phyloP scores from a whole-genome alignment of 768 basidiomycete genomes.

The Amanita pallidorosea region DNA sequence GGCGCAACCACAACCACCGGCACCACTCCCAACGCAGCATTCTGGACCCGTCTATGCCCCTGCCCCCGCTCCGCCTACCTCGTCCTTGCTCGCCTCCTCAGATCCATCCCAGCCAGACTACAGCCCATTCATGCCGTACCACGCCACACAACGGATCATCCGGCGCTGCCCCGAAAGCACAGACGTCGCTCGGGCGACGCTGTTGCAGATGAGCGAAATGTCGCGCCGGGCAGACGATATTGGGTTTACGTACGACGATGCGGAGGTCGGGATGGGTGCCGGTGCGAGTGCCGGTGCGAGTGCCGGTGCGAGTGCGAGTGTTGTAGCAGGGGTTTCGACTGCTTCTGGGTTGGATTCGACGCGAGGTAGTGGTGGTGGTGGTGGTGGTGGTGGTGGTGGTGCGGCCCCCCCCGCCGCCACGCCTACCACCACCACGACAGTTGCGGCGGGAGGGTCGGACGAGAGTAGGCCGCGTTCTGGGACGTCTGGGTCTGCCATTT shows the following conservation, averaged over 20 bases:
- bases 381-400: background rate
- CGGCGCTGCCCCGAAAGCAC: constrained; percentile 22
- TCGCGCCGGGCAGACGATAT: constrained; percentile 45
- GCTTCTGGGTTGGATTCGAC: background rate
- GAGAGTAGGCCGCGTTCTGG: background rate
- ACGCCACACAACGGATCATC: constrained; percentile 40
- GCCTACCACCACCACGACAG: background rate
- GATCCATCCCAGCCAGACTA: constrained; percentile 9
- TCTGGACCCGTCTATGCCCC: background rate
- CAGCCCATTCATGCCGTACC: constrained; percentile 47
- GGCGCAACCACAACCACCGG: background rate
- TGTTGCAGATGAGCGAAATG: constrained; percentile 73
- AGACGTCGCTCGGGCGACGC: constrained; percentile 56
- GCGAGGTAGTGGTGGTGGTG: background rate
- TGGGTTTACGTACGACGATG: constrained; percentile 1
- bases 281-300: background rate
- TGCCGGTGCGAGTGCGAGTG: background rate
- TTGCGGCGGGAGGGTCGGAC: background rate
- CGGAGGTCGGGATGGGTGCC: background rate
- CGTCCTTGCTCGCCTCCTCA: background rate
- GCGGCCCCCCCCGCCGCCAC: background rate
- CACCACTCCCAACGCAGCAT: background rate
- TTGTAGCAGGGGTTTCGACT: background rate
- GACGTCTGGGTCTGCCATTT: no score
- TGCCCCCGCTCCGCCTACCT: background rate